phyloP scores from a whole-genome alignment of 2,329 filamentous ascomycete genomes.

The Fusarium tuaranense region DNA sequence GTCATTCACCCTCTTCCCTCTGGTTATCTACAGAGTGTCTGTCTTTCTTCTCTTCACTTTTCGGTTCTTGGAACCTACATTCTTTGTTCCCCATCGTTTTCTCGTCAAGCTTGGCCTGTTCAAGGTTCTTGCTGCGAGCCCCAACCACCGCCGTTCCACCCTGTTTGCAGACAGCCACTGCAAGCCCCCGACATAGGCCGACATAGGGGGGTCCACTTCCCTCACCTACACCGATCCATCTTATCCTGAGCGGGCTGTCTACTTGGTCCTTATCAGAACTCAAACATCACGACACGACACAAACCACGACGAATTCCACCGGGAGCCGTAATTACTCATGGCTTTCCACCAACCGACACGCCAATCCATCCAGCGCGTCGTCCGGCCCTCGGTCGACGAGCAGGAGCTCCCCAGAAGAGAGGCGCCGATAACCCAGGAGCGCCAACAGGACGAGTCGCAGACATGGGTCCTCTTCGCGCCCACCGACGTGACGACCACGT shows the following conservation, averaged over 20 bases:
- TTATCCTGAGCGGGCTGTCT: slow-evolving; percentile 36
- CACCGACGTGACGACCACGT: slow-evolving; percentile 71
- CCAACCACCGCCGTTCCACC: slow-evolving; percentile 13
- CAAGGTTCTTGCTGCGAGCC: slow-evolving; percentile 15
- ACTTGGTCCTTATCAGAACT: slow-evolving; percentile 36
- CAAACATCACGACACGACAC: slow-evolving; percentile 26
- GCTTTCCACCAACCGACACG: slow-evolving; percentile 71
- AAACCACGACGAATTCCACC: slow-evolving; percentile 4
- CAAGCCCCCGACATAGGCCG: slow-evolving; percentile 35
- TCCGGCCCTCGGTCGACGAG: slow-evolving; percentile 55
- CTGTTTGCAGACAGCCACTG: slow-evolving; percentile 28
- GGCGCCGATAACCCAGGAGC: slow-evolving; percentile 46
- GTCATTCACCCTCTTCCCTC: slow-evolving; percentile 24
- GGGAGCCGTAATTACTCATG: slow-evolving; percentile 52
- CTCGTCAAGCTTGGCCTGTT: slow-evolving; percentile 11
- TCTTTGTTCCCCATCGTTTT: slow-evolving; percentile 2
- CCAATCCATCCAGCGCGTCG: slow-evolving; percentile 62
- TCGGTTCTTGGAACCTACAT: slow-evolving; percentile 5
- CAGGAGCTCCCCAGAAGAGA: slow-evolving; percentile 46
- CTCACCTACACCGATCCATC: slow-evolving; percentile 40
- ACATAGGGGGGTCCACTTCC: slow-evolving; percentile 40
- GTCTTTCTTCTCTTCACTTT: slow-evolving; percentile 12
- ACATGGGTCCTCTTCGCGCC: slow-evolving; percentile 98
- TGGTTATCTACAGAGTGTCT: slow-evolving; percentile 15
- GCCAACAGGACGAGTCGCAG: slow-evolving; percentile 75